Evolutionary conservation across 352 stramenopile species (phyloP), one percentile per base, ranked within the genome.

Genomic region (Phytophthora pseudosyringae): DNA sequence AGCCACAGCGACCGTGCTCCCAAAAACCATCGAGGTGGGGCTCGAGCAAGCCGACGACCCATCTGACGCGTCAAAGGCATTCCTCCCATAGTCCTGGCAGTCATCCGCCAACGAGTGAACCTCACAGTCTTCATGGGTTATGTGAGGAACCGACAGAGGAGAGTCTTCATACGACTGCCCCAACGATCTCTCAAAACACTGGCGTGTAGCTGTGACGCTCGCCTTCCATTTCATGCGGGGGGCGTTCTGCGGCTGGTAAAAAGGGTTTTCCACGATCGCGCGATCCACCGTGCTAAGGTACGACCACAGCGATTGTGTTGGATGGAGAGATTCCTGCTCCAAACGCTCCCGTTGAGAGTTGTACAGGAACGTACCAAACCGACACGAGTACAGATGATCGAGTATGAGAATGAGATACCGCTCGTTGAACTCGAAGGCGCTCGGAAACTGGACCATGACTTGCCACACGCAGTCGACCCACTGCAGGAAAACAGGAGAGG

Each of bases 401-500:
- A 94, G 70, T 26, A 95, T 78, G 18, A 94, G 52, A 6, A 96
- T 92, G 21, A 96, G 63, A 46, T 83, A 95, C 38, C 82, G 80
- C 59, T 91, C 83, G 56, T 94, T 93, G 64, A 96, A 96, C 76
- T 96, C 85, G 47, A 95, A 96, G 15, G 87, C 76, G 31, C 75
- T 84, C 3, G 88, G 88, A 44, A 90, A 96, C 52, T 96, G 88
- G 31, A 61, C 56, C 29, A 87, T 63, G 10, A 95, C 62, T 57
- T 96, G 88, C 80, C 81, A 95, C 9, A 96, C 87, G n/a, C 86
- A 94, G 58, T 96, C 88, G 40, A 96, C 86, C 77, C 82, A 96
- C 63, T 95, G 88, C n/a, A 96, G 58, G 76, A 99, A 99, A 36
- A 99, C 94, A 3, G 98, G 98, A 38, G 97, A 98, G 8, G 97